Percentiles rank a stretch among this genome's conserved stretches.
Conservation (phyloP, 2,329 filamentous ascomycete species). For the Fusarium setosum region DNA sequence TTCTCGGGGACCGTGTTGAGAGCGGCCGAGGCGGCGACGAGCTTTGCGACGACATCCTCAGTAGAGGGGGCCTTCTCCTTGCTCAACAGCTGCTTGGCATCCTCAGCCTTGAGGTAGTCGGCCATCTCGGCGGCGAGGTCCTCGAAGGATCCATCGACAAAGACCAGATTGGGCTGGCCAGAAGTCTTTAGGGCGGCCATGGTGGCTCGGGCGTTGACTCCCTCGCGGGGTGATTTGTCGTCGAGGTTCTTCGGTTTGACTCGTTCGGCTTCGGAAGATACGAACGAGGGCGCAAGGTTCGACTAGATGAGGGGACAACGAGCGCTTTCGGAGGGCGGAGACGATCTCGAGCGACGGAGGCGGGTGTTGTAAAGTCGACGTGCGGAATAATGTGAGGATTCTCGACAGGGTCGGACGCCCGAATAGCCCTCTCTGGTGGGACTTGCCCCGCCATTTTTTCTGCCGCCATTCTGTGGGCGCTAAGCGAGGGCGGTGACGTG, state of each 20-base stretch:
- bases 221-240: conserved; percentile 31
- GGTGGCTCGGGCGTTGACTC: conserved; percentile 33
- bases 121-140: conserved; percentile 96
- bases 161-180: conserved; percentile 70
- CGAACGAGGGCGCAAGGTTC: conserved; percentile 18
- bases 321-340: conserved; percentile 25
- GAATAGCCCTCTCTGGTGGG: conserved; percentile 55
- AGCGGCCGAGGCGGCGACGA: conserved; percentile 81
- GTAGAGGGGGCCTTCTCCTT: conserved; percentile 74
- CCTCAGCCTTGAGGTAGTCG: conserved; percentile 88
- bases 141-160: conserved; percentile 92
- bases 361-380: conserved; percentile 42
- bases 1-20: conserved; percentile 93
- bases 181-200: conserved; percentile 52
- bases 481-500: conserved; percentile 55
- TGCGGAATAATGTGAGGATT: conserved; percentile 46
- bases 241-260: conserved; percentile 31
- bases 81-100: conserved; percentile 80
- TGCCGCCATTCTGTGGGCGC: conserved; percentile 52
- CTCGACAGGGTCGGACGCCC: conserved; percentile 45
- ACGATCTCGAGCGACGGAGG: conserved; percentile 39
- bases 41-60: conserved; percentile 89
- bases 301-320: not conserved
- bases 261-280: conserved; percentile 31
- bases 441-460: conserved; percentile 54